phyloP scores from a whole-genome alignment of 163 green algal species.

The Chlamydomonas reinhardtii region DNA sequence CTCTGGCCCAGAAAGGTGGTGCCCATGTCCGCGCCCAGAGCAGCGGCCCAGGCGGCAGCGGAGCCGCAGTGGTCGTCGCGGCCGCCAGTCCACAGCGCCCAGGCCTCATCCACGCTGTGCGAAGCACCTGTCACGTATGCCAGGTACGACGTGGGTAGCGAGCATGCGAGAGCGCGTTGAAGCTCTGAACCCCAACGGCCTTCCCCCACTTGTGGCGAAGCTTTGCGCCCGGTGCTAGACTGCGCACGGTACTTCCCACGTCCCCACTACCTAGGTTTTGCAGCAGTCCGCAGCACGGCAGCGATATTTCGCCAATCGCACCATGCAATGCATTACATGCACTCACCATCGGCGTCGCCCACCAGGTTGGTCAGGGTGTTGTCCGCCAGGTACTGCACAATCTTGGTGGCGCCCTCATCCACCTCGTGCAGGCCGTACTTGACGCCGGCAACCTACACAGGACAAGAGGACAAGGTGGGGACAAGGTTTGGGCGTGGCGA shows the following conservation, averaged over 20 bases:
- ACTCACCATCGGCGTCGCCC: constrained; percentile 2
- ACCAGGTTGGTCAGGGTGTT: constrained; percentile 4
- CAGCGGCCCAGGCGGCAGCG: neutral
- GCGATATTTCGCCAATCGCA: too few relatives aligned
- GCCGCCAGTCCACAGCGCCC: constrained; percentile 21
- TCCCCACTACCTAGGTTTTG: too few relatives aligned
- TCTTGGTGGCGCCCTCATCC: constrained; percentile 31
- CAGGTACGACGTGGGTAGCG: too few relatives aligned
- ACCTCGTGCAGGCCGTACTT: constrained; percentile 40
- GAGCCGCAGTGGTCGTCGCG: neutral
- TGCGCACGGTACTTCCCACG: too few relatives aligned
- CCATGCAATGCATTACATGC: too few relatives aligned
- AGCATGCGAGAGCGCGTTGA: too few relatives aligned
- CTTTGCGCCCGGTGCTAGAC: too few relatives aligned
- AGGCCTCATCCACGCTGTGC: constrained; percentile 35
- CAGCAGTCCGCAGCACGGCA: too few relatives aligned
- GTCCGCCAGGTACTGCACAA: neutral
- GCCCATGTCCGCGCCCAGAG: constrained; percentile 3
- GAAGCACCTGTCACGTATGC: constrained; percentile 8
- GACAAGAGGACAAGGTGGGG: neutral
- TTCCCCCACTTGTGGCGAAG: too few relatives aligned
- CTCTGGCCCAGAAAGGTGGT: neutral
- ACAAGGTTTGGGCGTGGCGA: neutral
- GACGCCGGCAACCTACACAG: neutral
- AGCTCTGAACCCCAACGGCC: too few relatives aligned